Base-by-base conservation (phyloP, 139 green algal species). In the Ettlia oleoabundans region DNA sequence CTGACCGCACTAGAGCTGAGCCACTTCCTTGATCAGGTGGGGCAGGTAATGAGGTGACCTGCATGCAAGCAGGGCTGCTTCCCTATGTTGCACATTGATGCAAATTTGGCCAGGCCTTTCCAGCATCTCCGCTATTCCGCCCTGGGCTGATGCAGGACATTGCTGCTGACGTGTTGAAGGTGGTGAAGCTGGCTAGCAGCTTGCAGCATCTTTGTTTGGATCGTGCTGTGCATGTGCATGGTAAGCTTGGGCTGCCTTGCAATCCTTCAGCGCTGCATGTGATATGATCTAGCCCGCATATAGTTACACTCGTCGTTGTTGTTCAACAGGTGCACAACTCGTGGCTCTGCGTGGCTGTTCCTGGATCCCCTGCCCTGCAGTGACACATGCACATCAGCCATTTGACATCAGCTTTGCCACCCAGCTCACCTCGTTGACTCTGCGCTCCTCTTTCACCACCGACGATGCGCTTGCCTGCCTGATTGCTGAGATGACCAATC, bases 391-490 rank as follows among this genome's bases (percentile, higher is more conserved):
- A 15, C 71, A 78, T 43, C 47, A 65, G 47, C 3, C 71, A 7
- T 78, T 78, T 35, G 71, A 64, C 42, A 51, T 78, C 19, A 47
- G 71, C 4, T 66, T 41, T 42, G 71, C 71, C 21, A 47, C n/a
- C 32, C 71, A 64, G 47, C 71, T 78, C 5, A 78, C 71, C 5
- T 35, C 42, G 9, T 32, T 78, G 47, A 21, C 22, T 30, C 32
- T 78, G 71, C 71, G 47, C 19, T 30, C 47, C 71, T 43, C 71
- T 19, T 78, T 78, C 71, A 66, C 71, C 21, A 0, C 4, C 21
- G 71, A 78, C 8, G 47, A 78, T 47, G 71, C 43, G 0, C 43
- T 78, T 7, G 0, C 21, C 0, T 4, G 38, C 3, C 71, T 78
- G 6, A 66, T 35, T 33, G 19, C 47, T 6, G 32, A 64, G 71